Base-by-base conservation (phyloP, 306 rosid genomes). In the Mimosa pudica region DNA sequence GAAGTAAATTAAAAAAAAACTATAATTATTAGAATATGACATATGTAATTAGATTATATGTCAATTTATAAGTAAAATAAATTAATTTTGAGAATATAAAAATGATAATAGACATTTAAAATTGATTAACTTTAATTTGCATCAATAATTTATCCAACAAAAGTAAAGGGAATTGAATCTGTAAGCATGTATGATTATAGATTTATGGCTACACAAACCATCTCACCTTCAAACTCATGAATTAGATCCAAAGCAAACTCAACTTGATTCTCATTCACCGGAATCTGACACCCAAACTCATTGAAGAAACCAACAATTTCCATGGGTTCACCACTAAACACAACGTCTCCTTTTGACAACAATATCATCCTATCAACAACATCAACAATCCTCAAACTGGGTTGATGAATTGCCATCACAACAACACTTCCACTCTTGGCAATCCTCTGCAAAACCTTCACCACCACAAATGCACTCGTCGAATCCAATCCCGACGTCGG, bases 351-450 rank as follows among this genome's bases (percentile, higher is more conserved):
- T 0, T 93, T 87, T 0, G 98, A 89, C 10, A 95, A 55, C 83
- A 95, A 91, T 57, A 95, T 84, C 77, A 95, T 70, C 3, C 90
- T 91, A 81, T 95, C 98, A 0, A 95, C 73, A 17, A 95, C 86
- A 1, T 96, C 88, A 2, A 95, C 80, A 76, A 95, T 90, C 51
- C 99, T 57, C 69, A 86, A 95, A 70, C 99, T 95, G 0, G 99
- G 99, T 20, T 95, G 99, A 78, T 95, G 99, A 5, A 95, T 80
- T 1, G 99, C 91, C 99, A 91, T 90, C 80, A 95, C 85, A 10
- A 95, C 99, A 2, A 95, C 88, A 90, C 99, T 95, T n/a, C 99
- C 99, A 14, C 96, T 91, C 71, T 89, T 96, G 6, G 99, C 98
- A 52, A 95, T 91, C 81, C 96, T 83, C 76, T 93, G 98, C 2